Evolutionary conservation across 768 basidiomycete genomes (phyloP), one percentile per base, ranked within the genome.

Genomic region (Boletus barrowsii): DNA sequence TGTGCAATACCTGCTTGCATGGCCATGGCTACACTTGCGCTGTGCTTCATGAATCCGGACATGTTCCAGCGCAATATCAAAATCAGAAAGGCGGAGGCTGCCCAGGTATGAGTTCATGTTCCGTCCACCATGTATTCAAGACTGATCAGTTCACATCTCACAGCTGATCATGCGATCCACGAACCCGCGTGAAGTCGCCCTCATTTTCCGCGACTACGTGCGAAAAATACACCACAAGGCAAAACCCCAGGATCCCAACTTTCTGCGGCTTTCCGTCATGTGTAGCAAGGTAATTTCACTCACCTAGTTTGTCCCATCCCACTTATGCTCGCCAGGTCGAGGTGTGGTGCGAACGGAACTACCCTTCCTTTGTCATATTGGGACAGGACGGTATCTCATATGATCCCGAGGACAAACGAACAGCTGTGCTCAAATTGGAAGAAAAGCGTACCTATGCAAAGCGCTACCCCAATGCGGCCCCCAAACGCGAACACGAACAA

Each of bases 1-100:
- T 93, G 91, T 61, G 93, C 96, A 0, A 90, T 98, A 54, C 96
- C 96, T 7, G 90, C 87, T 17, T 81, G 87, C 13, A 98, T 98
- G 95, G 94, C 96, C 0, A 87, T 99, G 59, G 95, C 96, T 10
- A 98, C 96, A 9, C 79, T 99, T 20, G 83, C 87, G 47, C 71
- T 91, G 43, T 96, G 93, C 70, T 98, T 94, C 75, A 94, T 92
- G 90, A 98, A 98, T 73, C 82, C 82, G 9, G 75, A 75, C 9
- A 88, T 98, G 80, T 84, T 98, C 72, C 80, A 87, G 60, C 73
- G 80, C 63, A 95, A 97, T 68, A 85, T 97, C 68, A 98, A 99
- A 75, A 99, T 99, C 57, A 82, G 95, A 54, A 94, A 93, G 67
- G 93, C 93, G 1, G 83, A 86, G 60, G 93, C 96, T 43, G 93